Conservation (phyloP, 2,329 filamentous ascomycete genomes). For the Talaromyces funiculosus region DNA sequence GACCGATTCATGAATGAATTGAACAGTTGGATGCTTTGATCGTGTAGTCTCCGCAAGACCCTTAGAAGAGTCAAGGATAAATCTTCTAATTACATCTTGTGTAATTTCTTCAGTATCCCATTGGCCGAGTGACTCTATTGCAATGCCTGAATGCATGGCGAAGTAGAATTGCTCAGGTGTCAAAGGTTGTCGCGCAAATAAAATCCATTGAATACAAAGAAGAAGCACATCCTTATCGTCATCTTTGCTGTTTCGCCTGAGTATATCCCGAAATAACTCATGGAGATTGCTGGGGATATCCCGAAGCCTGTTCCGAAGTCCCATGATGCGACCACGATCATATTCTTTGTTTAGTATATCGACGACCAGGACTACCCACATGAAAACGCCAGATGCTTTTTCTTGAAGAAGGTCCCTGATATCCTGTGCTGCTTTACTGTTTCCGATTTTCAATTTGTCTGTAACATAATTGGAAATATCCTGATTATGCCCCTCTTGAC, state of each 20-base stretch:
- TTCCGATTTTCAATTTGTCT: not conserved
- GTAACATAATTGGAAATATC: constrained; percentile 19
- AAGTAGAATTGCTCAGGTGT: constrained; percentile 17
- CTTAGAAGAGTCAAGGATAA: constrained; percentile 9
- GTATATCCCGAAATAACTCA: constrained; percentile 17
- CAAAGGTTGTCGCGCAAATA: constrained; percentile 16
- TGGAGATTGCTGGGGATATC: constrained; percentile 28
- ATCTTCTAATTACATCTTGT: not conserved
- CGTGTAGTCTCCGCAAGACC: constrained; percentile 43
- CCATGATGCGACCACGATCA: constrained; percentile 17
- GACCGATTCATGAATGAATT: constrained; percentile 44
- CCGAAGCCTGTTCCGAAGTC: constrained; percentile 25
- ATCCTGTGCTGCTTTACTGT: not conserved
- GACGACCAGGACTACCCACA: constrained; percentile 45
- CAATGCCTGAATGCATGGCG: not conserved
- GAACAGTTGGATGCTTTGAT: constrained; percentile 32
- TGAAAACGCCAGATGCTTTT: constrained; percentile 41
- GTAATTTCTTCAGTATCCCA: not conserved
- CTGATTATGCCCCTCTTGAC: constrained; percentile 32
- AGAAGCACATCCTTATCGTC: not conserved
- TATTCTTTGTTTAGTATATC: constrained; percentile 43
- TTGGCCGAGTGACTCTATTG: not conserved
- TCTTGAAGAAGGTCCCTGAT: constrained; percentile 24
- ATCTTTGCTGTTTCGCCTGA: constrained; percentile 7
- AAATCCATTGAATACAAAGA: constrained; percentile 14